Conservation (phyloP, 805 yeast genomes). For the Saccharomycopsis sp. region DNA sequence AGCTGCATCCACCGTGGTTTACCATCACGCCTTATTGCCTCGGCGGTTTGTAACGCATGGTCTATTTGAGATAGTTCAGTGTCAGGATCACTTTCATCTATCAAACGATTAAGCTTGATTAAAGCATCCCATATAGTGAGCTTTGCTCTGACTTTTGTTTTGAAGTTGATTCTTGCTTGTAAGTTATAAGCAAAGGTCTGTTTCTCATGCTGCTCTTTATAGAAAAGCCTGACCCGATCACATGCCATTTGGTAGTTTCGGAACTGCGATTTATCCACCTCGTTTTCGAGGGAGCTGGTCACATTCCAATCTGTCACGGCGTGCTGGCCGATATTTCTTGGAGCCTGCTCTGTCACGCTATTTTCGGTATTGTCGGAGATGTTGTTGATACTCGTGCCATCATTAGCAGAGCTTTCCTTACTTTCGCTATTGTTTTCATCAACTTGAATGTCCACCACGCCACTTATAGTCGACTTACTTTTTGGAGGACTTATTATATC, state of each 20-base stretch:
- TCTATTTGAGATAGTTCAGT: conserved; percentile 69
- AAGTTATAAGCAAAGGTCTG: conserved; percentile 70
- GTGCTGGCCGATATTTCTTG: neutral
- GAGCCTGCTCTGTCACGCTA: conserved; percentile 3
- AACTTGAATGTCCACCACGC: neutral
- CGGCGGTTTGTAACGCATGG: conserved; percentile 72
- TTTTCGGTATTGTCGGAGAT: neutral
- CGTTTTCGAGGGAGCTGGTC: conserved; percentile 21
- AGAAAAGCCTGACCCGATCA: conserved; percentile 59
- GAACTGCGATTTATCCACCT: conserved; percentile 36
- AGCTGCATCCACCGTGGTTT: conserved; percentile 74
- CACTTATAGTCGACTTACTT: neutral
- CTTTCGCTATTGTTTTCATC: conserved; percentile 10
- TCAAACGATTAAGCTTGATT: conserved; percentile 49
- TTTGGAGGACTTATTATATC: conserved; percentile 6
- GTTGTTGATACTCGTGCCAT: neutral
- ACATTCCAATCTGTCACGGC: conserved; percentile 14
- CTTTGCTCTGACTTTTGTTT: conserved; percentile 56
- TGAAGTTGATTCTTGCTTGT: conserved; percentile 66
- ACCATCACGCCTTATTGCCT: conserved; percentile 59
- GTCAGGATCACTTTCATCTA: conserved; percentile 72
- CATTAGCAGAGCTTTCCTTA: conserved; percentile 7
- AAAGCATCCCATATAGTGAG: conserved; percentile 72
- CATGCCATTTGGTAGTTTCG: conserved; percentile 65
- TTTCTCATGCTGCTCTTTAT: conserved; percentile 59